These are phyloP conservation scores for Sphagnurus paluster DNA, from an alignment of 1,284 basidiomycete species.

Conservation along the genomic window DNA sequence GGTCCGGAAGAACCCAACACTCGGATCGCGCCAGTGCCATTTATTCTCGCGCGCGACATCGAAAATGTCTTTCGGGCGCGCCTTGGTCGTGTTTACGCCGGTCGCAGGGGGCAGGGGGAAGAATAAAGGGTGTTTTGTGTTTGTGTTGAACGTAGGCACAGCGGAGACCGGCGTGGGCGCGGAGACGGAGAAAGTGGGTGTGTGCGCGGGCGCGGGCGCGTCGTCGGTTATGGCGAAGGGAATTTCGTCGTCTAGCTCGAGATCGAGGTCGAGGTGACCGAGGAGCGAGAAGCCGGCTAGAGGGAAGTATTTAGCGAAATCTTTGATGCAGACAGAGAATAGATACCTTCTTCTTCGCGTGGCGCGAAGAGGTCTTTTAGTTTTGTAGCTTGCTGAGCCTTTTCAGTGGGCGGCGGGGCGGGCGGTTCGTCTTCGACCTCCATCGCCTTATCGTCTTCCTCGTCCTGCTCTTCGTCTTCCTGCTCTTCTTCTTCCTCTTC, in stretches of 20 bases:
- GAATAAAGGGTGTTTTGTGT: slow-evolving; percentile 59
- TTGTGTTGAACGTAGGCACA: slow-evolving; percentile 25
- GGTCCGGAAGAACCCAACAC: slow-evolving; percentile 49
- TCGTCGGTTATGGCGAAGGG: slow-evolving; percentile 26
- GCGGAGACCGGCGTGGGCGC: slow-evolving; percentile 9
- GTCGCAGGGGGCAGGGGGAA: slow-evolving; percentile 49
- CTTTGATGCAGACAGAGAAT: slow-evolving; percentile 1
- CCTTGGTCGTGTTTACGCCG: slow-evolving; percentile 19
- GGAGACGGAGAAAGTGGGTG: slow-evolving; percentile 6
- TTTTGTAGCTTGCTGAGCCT: slow-evolving; percentile 25
- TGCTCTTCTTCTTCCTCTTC: slow-evolving; percentile 7
- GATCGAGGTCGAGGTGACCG: slow-evolving; percentile 62
- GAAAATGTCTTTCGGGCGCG: slow-evolving; percentile 39
- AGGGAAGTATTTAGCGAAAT: slow-evolving; percentile 5
- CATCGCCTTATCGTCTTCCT: slow-evolving; percentile 12
- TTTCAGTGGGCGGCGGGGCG: slow-evolving; percentile 9
- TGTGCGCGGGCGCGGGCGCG: slow-evolving; percentile 12
- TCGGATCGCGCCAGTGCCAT: slow-evolving; percentile 41
- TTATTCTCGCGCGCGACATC: slow-evolving; percentile 43
- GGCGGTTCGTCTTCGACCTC: slow-evolving; percentile 3
- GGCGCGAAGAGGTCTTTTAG: slow-evolving; percentile 74
- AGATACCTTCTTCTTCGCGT: slow-evolving; percentile 60
- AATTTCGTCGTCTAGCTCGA: slow-evolving; percentile 60
- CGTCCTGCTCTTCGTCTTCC: slow-evolving; percentile 21
- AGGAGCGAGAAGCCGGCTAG: slow-evolving; percentile 62